These are phyloP conservation scores for Ustulina deusta DNA, from an alignment of 2,329 filamentous ascomycete genomes.

Conservation along the genomic window DNA sequence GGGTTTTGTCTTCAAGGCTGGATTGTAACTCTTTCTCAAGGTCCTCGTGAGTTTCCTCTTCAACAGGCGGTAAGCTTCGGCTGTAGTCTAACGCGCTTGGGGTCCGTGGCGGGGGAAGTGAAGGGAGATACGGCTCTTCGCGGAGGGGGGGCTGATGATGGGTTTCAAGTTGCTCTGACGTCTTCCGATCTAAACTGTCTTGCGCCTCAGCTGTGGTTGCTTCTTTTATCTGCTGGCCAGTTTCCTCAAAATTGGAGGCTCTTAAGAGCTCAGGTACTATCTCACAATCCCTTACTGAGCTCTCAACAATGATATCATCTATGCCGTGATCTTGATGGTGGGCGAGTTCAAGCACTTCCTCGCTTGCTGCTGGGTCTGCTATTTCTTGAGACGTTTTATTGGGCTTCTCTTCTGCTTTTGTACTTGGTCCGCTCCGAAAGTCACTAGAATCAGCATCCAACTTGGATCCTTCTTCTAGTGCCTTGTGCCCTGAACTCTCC, in stretches of 20 bases:
- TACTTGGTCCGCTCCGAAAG: constrained; percentile 40
- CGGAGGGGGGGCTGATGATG: constrained; percentile 11
- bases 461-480: constrained; percentile 44
- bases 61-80: constrained; percentile 63
- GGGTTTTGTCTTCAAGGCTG: constrained; percentile 39
- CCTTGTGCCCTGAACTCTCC: constrained; percentile 58
- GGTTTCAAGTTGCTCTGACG: constrained; percentile 43
- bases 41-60: constrained; percentile 63
- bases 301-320: constrained; percentile 53
- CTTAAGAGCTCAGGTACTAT: constrained; percentile 37
- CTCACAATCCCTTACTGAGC: constrained; percentile 53
- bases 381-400: constrained; percentile 18
- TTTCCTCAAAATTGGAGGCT: constrained; percentile 23
- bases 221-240: constrained; percentile 27
- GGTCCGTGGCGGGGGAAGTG: constrained; percentile 40
- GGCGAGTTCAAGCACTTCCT: constrained; percentile 3
- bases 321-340: constrained; percentile 21
- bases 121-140: constrained; percentile 34
- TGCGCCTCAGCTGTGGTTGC: constrained; percentile 43
- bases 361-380: neutral
- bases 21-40: constrained; percentile 52
- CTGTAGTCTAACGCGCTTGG: constrained; percentile 55
- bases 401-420: constrained; percentile 32
- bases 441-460: constrained; percentile 46
- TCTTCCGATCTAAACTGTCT: constrained; percentile 47